phyloP scores from a whole-genome alignment of 1,284 basidiomycete species.

The Sporisorium reilianum region DNA sequence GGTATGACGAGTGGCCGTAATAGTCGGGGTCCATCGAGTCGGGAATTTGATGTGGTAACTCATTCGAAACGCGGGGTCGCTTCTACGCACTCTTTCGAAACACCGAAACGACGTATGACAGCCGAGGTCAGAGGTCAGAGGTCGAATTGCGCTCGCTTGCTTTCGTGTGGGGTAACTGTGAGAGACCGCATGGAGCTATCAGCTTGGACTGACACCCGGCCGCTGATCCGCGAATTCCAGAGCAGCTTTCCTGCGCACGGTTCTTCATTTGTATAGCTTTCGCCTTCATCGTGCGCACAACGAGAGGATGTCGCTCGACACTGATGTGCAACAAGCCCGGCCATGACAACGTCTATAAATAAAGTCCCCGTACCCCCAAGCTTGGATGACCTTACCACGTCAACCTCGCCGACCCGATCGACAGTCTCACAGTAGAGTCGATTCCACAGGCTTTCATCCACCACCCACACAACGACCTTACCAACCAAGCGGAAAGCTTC shows the following conservation, averaged over 20 bases:
- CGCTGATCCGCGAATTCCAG: not conserved
- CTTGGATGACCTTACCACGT: not conserved
- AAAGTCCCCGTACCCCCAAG: not conserved
- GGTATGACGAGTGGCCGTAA: not conserved
- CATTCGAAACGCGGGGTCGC: not conserved
- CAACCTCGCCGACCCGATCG: not conserved
- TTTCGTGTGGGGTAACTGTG: not conserved
- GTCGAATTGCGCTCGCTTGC: not conserved
- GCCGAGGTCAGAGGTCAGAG: not conserved
- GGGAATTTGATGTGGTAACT: too few species aligned
- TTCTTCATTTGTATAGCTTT: not conserved
- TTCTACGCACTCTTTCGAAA: not conserved
- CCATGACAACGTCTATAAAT: not conserved
- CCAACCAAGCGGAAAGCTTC: not conserved
- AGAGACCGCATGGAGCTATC: too few species aligned
- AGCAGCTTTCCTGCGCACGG: not conserved
- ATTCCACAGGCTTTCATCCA: not conserved
- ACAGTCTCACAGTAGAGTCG: not conserved
- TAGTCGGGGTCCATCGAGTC: not conserved
- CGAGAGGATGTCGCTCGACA: slow-evolving; percentile 5
- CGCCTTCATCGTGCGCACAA: not conserved
- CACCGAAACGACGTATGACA: not conserved
- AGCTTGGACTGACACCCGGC: too few species aligned
- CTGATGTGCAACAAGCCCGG: not conserved
- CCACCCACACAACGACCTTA: not conserved